Evolutionary conservation across 1,139 yeast genomes (phyloP).

Genomic region (Chernovozyma sophiae-reginae): DNA sequence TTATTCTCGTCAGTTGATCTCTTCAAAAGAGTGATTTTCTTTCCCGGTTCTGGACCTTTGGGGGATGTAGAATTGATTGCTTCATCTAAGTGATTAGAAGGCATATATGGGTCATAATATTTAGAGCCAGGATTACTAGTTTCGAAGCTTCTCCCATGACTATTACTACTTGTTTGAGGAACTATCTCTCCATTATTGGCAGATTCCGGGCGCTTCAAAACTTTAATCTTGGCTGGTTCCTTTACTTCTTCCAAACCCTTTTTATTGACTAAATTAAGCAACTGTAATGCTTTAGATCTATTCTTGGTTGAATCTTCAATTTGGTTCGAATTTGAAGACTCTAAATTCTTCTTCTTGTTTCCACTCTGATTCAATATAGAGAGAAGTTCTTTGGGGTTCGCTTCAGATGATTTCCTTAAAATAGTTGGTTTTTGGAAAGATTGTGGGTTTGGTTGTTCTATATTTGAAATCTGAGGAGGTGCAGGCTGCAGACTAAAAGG

Average conservation of each 20-base stretch:
- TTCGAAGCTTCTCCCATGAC: not conserved
- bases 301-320: constrained; percentile 23
- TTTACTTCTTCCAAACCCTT: not conserved
- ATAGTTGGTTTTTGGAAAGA: constrained; percentile 38
- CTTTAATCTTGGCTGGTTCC: constrained; percentile 1
- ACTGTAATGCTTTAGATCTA: constrained; percentile 35
- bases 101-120: constrained; percentile 10
- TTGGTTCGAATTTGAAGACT: constrained; percentile 5
- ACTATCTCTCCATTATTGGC: not conserved
- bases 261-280: constrained; percentile 33
- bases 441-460: constrained; percentile 39
- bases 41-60: constrained; percentile 17
- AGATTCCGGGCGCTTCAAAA: not conserved
- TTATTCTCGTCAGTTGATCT: constrained; percentile 16
- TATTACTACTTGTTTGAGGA: not conserved
- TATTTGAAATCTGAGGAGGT: constrained; percentile 4
- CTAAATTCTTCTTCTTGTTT: constrained; percentile 10
- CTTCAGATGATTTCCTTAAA: constrained; percentile 28
- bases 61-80: constrained; percentile 13
- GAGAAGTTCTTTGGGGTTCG: constrained; percentile 50
- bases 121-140: constrained; percentile 1
- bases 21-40: constrained; percentile 31
- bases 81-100: constrained; percentile 29
- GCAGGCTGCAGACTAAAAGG: constrained; percentile 7
- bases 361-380: constrained; percentile 39